A percentile compares a stretch with the other conserved stretches of the same genome.
These are phyloP conservation scores for Sporothrix curviconia DNA, from an alignment of 2,329 filamentous ascomycete species.

Conservation along the genomic window DNA sequence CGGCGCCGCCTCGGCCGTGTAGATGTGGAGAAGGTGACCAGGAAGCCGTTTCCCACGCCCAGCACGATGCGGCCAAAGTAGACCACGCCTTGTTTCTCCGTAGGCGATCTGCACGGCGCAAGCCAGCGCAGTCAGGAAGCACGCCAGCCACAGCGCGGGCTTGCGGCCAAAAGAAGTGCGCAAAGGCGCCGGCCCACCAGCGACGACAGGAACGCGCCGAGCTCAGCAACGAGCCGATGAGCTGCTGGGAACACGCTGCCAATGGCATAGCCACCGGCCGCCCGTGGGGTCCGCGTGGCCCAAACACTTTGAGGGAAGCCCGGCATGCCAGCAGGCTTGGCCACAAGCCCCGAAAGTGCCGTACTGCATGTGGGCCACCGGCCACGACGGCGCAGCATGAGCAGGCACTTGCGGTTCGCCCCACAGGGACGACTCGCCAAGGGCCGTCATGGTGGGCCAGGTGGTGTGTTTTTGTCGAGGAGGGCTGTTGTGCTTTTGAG, in stretches of 20 bases:
- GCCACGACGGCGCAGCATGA: constrained; percentile 40
- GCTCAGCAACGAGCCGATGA: constrained; percentile 45
- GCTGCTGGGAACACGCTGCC: constrained; percentile 43
- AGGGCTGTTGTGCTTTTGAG: no score
- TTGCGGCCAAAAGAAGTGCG: constrained; percentile 41
- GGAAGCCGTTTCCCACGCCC: constrained; percentile 37
- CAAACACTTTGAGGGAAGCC: constrained; percentile 45
- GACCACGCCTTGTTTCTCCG: constrained; percentile 32
- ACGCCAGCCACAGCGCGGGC: constrained; percentile 41
- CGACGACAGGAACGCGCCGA: constrained; percentile 45
- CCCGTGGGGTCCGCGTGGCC: constrained; percentile 37
- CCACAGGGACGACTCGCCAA: constrained; percentile 18
- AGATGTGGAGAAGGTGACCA: constrained; percentile 41
- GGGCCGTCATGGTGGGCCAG: constrained; percentile 2
- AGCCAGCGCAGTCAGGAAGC: constrained; percentile 37
- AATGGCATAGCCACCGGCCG: constrained; percentile 34
- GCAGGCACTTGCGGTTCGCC: constrained; percentile 34
- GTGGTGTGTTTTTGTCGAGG: not conserved
- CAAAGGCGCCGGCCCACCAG: constrained; percentile 41
- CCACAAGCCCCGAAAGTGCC: constrained; percentile 40
- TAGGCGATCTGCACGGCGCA: constrained; percentile 38
- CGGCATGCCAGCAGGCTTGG: constrained; percentile 42
- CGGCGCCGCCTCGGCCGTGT: constrained; percentile 42
- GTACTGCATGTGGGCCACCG: constrained; percentile 46
- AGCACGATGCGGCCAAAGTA: constrained; percentile 42